Conservation (phyloP, 2,329 filamentous ascomycete genomes). For the Akanthomyces dipterigenus region DNA sequence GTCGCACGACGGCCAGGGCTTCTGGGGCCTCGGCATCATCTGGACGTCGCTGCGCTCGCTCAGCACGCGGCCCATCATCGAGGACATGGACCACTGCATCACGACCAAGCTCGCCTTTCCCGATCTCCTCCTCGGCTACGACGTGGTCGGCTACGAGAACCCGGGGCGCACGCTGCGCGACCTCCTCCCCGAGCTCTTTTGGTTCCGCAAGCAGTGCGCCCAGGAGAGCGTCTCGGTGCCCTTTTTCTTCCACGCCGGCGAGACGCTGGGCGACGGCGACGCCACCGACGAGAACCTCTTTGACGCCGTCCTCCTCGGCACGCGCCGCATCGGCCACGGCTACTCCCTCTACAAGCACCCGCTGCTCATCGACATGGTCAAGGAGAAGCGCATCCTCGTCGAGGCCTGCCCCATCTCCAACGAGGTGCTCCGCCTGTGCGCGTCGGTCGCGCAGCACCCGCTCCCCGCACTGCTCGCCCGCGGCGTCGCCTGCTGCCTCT, state of each 20-base stretch:
- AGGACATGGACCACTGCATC: constrained; percentile 85
- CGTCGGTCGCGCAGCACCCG: constrained; percentile 69
- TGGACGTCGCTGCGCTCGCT: constrained; percentile 69
- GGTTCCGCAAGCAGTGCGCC: constrained; percentile 82
- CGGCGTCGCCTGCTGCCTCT: constrained; percentile 76
- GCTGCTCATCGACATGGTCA: constrained; percentile 78
- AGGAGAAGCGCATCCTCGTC: constrained; percentile 78
- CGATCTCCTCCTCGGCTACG: constrained; percentile 76
- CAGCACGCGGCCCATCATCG: constrained; percentile 58
- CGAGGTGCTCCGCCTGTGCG: constrained; percentile 74
- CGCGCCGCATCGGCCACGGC: constrained; percentile 81
- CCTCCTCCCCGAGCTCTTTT: constrained; percentile 78
- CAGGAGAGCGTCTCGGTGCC: constrained; percentile 75
- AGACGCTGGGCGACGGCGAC: constrained; percentile 70
- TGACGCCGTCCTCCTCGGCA: constrained; percentile 80
- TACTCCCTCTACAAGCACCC: constrained; percentile 90
- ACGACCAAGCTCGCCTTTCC: constrained; percentile 72
- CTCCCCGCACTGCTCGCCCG: constrained; percentile 78
- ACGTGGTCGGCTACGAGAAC: constrained; percentile 86
- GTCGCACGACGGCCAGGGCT: constrained; percentile 62
- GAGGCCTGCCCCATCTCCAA: constrained; percentile 91
- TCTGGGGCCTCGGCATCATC: constrained; percentile 81
- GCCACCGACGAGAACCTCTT: constrained; percentile 76
- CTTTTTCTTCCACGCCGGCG: constrained; percentile 94
- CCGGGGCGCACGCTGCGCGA: constrained; percentile 67